Percentiles rank a stretch among this genome's conserved stretches.
phyloP scores from a whole-genome alignment of 2,329 filamentous ascomycete genomes.

The Cladosporium velox region DNA sequence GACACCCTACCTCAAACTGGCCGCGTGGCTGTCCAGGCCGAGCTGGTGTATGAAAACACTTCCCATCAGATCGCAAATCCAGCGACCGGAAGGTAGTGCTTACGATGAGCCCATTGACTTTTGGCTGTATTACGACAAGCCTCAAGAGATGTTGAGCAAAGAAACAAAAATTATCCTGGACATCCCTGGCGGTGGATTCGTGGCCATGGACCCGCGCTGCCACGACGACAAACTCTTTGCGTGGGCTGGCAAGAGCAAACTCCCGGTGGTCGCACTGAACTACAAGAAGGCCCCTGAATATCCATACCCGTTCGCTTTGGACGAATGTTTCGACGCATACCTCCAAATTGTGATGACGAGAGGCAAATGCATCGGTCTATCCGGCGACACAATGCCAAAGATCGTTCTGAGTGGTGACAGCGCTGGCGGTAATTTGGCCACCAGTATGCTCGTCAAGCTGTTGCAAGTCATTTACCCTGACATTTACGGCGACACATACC shows the following conservation, averaged over 20 bases:
- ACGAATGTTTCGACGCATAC: constrained; percentile 87
- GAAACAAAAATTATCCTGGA: constrained; percentile 82
- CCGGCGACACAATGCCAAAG: constrained; percentile 64
- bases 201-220: constrained; percentile 92
- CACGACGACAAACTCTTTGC: constrained; percentile 92
- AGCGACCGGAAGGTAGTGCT: constrained; percentile 74
- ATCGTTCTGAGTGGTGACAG: constrained; percentile 75
- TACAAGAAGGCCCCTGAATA: constrained; percentile 85
- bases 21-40: constrained; percentile 74
- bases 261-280: constrained; percentile 89
- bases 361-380: constrained; percentile 75
- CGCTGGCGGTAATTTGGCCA: constrained; percentile 75
- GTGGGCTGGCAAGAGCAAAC: constrained; percentile 84
- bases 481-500: constrained; percentile 40
- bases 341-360: constrained; percentile 69
- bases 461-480: constrained; percentile 64
- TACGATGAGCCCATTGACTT: constrained; percentile 81
- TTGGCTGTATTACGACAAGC: constrained; percentile 94
- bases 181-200: constrained; percentile 90
- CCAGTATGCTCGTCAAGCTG: constrained; percentile 84
- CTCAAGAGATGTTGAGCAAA: constrained; percentile 72
- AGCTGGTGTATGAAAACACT: constrained; percentile 73
- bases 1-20: constrained; percentile 76
- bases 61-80: constrained; percentile 80
- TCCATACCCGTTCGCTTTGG: constrained; percentile 81